Evolutionary conservation across 129 eudicot genomes (phyloP).

Genomic region (Heracleum sosnowskyi): DNA sequence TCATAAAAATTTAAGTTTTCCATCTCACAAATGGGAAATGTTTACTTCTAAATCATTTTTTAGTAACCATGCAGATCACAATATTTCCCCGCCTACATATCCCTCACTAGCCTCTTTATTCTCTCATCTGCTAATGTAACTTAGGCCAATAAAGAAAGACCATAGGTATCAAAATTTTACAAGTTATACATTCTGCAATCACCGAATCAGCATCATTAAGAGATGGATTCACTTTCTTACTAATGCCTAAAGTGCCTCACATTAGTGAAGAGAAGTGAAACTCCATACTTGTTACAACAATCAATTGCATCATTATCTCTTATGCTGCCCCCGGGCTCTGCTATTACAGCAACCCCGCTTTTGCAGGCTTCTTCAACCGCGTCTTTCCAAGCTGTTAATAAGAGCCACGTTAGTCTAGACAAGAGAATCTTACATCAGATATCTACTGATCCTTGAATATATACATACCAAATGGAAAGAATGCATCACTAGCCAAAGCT

Average conservation of each 20-base stretch:
- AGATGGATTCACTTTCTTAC: neutral
- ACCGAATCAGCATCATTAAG: neutral
- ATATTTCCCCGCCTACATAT: neutral
- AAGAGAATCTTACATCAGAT: neutral
- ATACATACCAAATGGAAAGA: conserved; percentile 86
- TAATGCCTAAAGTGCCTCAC: conserved; percentile 95
- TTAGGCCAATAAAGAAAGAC: neutral
- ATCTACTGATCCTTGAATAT: neutral
- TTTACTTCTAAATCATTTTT: neutral
- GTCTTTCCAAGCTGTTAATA: conserved; percentile 79
- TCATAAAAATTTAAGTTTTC: too few species aligned
- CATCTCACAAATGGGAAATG: neutral
- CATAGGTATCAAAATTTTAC: neutral
- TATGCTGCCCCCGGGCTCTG: conserved; percentile 92
- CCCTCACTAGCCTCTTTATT: neutral
- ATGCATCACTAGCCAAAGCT: conserved; percentile 96
- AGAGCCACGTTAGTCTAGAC: neutral
- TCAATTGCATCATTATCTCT: conserved; percentile 80
- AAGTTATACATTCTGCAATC: neutral
- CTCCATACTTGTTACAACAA: conserved; percentile 84
- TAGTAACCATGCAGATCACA: neutral
- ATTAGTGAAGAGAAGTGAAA: conserved; percentile 68
- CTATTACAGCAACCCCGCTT: conserved; percentile 76
- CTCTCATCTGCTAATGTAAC: neutral
- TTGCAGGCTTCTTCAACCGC: conserved; percentile 95